Evolutionary conservation across 1,284 basidiomycete species (phyloP).

Genomic region (Ceratobasidium sp.): DNA sequence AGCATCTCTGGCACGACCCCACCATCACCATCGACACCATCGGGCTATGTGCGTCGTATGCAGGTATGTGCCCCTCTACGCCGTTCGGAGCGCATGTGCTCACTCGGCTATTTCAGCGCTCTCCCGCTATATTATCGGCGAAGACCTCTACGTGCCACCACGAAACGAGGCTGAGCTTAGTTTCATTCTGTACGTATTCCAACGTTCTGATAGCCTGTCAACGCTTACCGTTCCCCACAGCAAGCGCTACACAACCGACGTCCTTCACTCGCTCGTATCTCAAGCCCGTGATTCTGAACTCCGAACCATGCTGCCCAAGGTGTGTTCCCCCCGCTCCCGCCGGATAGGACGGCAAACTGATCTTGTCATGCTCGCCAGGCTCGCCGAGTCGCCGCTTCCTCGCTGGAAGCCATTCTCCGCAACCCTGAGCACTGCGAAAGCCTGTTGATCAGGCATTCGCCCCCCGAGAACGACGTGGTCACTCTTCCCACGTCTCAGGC

Average conservation of each 20-base stretch:
- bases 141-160: conserved; percentile 78
- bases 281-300: conserved; percentile 45
- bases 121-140: conserved; percentile 56
- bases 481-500: conserved; percentile 30
- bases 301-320: conserved; percentile 44
- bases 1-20: conserved; percentile 73
- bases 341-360: conserved; percentile 1
- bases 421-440: conserved; percentile 33
- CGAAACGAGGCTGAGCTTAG: conserved; percentile 74
- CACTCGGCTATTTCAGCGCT: conserved; percentile 42
- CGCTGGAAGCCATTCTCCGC: conserved; percentile 21
- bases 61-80: conserved; percentile 56
- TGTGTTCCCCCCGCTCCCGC: conserved; percentile 20
- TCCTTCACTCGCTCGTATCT: conserved; percentile 66
- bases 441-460: conserved; percentile 41
- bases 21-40: conserved; percentile 72
- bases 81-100: neutral
- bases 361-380: conserved; percentile 8
- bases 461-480: conserved; percentile 44
- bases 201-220: neutral
- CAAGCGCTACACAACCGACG: conserved; percentile 78
- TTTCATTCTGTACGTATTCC: conserved; percentile 71
- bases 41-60: conserved; percentile 72
- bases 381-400: conserved; percentile 36
- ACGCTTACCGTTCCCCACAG: conserved; percentile 57